phyloP scores from a whole-genome alignment of 257 asterid genomes.

The Forsythia suspensa region DNA sequence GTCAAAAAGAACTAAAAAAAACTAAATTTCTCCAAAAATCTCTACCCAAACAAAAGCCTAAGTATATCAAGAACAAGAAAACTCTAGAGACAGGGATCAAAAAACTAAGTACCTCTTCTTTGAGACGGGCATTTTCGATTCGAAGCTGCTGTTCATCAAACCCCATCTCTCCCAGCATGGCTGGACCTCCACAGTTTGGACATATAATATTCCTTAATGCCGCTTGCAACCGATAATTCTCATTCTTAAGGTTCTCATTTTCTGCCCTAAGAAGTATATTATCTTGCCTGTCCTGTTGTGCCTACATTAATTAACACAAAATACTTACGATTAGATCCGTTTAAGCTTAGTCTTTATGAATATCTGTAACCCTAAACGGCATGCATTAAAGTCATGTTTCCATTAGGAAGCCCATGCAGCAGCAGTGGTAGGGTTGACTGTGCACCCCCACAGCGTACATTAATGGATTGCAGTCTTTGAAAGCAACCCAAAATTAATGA shows the following conservation, averaged over 20 bases:
- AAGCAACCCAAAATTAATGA: conserved; percentile 62
- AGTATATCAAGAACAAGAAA: not conserved
- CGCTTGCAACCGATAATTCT: conserved; percentile 74
- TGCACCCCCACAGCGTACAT: conserved; percentile 46
- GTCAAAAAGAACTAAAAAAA: no score
- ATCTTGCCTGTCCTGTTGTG: conserved; percentile 89
- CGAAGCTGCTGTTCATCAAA: conserved; percentile 85
- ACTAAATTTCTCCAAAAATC: no score
- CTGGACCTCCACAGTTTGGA: conserved; percentile 94
- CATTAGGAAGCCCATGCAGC: conserved; percentile 33
- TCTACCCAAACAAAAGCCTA: no score
- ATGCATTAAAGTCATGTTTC: conserved; percentile 58
- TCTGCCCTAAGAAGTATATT: conserved; percentile 76
- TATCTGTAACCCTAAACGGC: conserved; percentile 28
- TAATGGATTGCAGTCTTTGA: conserved; percentile 55
- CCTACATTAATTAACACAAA: conserved; percentile 35
- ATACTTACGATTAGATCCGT: not conserved
- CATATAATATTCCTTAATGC: conserved; percentile 74
- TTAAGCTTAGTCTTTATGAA: not conserved
- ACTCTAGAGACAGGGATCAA: not conserved
- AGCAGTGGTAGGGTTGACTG: conserved; percentile 66
- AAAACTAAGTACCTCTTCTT: conserved; percentile 61
- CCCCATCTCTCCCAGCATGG: conserved; percentile 84
- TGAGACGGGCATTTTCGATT: conserved; percentile 89
- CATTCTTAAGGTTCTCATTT: conserved; percentile 77